Conservation (phyloP, 176 grass and related monocot genomes). For the Oryza meyeriana region DNA sequence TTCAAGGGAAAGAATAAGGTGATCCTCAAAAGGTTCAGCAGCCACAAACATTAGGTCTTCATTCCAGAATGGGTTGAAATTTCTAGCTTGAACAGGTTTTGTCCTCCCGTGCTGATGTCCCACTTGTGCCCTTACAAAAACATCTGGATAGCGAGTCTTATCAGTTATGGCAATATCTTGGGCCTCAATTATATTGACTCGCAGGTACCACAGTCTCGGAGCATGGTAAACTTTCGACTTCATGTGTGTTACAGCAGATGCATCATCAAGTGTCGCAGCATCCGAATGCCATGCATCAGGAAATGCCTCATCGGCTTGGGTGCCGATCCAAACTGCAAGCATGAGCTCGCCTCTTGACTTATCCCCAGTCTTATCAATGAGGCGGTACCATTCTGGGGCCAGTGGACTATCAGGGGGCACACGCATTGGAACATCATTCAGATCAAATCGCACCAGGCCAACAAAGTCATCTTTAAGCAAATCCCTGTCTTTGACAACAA, state of each 20-base stretch:
- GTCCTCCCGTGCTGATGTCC: slow-evolving; percentile 76
- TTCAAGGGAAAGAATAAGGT: slow-evolving; percentile 88
- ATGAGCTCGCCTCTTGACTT: slow-evolving; percentile 89
- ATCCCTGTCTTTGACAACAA: slow-evolving; percentile 90
- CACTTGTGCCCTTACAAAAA: slow-evolving; percentile 79
- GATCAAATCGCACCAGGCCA: slow-evolving; percentile 79
- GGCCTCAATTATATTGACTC: slow-evolving; percentile 87
- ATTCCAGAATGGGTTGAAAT: slow-evolving; percentile 89
- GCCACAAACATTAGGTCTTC: slow-evolving; percentile 96
- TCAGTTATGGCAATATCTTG: slow-evolving; percentile 87
- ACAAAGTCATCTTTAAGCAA: slow-evolving; percentile 90
- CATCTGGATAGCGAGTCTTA: slow-evolving; percentile 79
- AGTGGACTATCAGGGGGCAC: slow-evolving; percentile 93
- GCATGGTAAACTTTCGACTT: slow-evolving; percentile 97
- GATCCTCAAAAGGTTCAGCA: slow-evolving; percentile 93
- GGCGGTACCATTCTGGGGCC: slow-evolving; percentile 95
- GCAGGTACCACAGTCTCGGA: slow-evolving; percentile 92
- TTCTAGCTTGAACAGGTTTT: slow-evolving; percentile 66
- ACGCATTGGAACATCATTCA: slow-evolving; percentile 84
- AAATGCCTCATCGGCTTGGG: slow-evolving; percentile 96
- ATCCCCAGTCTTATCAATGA: slow-evolving; percentile 69
- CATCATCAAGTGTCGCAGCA: slow-evolving; percentile 46
- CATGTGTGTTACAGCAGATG: slow-evolving; percentile 68
- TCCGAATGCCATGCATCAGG: slow-evolving; percentile 95
- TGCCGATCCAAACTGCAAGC: slow-evolving; percentile 99